Evolutionary conservation across 2,329 filamentous ascomycete genomes (phyloP).

Genomic region (Talaromyces atroroseus): DNA sequence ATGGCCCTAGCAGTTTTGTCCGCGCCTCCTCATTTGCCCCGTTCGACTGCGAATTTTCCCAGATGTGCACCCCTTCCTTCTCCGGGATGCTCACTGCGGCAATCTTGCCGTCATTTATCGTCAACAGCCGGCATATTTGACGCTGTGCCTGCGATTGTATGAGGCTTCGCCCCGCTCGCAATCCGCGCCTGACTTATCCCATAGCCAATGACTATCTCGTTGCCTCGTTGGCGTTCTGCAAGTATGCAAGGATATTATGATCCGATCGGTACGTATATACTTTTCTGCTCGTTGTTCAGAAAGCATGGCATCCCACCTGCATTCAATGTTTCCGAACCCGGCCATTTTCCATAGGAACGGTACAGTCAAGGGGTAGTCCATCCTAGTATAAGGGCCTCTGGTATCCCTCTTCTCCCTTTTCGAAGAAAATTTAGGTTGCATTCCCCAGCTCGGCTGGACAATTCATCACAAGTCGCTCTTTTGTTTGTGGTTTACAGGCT

Average conservation of each 20-base stretch:
- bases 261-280: conserved; percentile 14
- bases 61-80: conserved; percentile 9
- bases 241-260: conserved; percentile 36
- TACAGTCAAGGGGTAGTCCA: conserved; percentile 11
- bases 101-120: conserved; percentile 4
- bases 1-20: conserved; percentile 24
- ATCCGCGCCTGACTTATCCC: conserved; percentile 1
- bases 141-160: not conserved
- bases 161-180: conserved; percentile 3
- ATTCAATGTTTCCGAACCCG: conserved; percentile 17
- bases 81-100: conserved; percentile 5
- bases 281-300: conserved; percentile 23
- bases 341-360: conserved; percentile 7
- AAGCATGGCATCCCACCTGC: conserved; percentile 23
- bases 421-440: conserved; percentile 13
- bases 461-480: conserved; percentile 5
- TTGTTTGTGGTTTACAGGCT: not conserved
- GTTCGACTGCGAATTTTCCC: conserved; percentile 10
- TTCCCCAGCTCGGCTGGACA: conserved; percentile 7
- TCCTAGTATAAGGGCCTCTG: conserved; percentile 12
- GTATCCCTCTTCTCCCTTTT: conserved; percentile 8
- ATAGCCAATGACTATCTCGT: conserved; percentile 8
- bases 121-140: not conserved
- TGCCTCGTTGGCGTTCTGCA: conserved; percentile 17
- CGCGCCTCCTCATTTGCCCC: conserved; percentile 21